These are phyloP conservation scores for Linderniella brevidens DNA, from an alignment of 257 asterid species.

Conservation along the genomic window DNA sequence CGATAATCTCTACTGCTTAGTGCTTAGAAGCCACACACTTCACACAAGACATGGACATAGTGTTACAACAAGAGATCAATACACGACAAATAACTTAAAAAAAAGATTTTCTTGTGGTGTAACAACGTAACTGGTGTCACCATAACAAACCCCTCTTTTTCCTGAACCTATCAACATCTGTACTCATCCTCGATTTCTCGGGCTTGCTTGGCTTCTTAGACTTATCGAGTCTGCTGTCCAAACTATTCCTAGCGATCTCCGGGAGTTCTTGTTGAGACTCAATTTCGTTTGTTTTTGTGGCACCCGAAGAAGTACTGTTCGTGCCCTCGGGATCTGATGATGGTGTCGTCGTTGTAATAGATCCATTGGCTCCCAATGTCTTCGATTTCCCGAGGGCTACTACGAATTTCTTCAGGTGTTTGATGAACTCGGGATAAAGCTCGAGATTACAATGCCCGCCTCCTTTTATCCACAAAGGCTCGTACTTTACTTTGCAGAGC, in stretches of 20 bases:
- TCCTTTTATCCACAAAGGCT: constrained; percentile 56
- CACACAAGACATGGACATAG: too few species aligned
- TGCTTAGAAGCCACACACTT: too few species aligned
- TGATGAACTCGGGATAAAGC: constrained; percentile 51
- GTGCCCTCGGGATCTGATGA: constrained; percentile 17
- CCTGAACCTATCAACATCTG: constrained; percentile 48
- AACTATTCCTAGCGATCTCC: constrained; percentile 58
- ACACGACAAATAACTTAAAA: too few species aligned
- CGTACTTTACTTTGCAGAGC: constrained; percentile 46
- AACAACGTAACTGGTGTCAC: too few species aligned
- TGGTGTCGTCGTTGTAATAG: constrained; percentile 26
- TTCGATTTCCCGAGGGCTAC: constrained; percentile 30
- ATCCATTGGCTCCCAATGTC: too few species aligned
- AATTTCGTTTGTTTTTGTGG: constrained; percentile 15
- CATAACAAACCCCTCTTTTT: constrained; percentile 25
- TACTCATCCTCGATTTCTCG: constrained; percentile 54
- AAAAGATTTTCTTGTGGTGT: too few species aligned
- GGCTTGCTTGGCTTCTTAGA: constrained; percentile 36
- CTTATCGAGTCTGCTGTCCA: constrained; percentile 63
- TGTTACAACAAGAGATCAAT: too few species aligned
- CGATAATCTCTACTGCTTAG: too few species aligned
- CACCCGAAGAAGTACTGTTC: constrained; percentile 19
- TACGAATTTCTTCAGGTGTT: constrained; percentile 39
- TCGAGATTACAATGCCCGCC: constrained; percentile 75
- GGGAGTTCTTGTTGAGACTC: constrained; percentile 33